Evolutionary conservation across 805 yeast genomes (phyloP).

Genomic region (Starmerella powellii): DNA sequence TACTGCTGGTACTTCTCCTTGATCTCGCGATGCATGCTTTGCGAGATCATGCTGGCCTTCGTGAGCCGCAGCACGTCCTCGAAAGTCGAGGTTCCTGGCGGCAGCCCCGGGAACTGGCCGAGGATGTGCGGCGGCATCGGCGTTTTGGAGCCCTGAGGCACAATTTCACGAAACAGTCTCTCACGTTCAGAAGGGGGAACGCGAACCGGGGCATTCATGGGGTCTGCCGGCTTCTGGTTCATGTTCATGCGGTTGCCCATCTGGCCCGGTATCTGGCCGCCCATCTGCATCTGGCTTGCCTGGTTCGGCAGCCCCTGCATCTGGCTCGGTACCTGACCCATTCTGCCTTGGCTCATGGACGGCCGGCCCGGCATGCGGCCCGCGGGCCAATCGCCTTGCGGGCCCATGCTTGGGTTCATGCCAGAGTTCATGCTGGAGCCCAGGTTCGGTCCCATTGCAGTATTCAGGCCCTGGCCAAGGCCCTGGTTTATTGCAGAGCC

Average conservation of each 20-base stretch:
- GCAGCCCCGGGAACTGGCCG: slow-evolving; percentile 59
- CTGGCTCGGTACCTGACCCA: background rate
- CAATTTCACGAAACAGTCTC: slow-evolving; percentile 10
- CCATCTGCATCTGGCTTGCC: too few relatives aligned
- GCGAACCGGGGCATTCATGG: background rate
- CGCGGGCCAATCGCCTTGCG: too few relatives aligned
- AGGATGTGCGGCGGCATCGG: slow-evolving; percentile 64
- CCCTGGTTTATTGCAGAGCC: background rate
- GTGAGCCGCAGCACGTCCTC: slow-evolving; percentile 53
- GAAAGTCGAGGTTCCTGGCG: slow-evolving; percentile 74
- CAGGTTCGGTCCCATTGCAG: too few relatives aligned
- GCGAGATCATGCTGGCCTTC: slow-evolving; percentile 18
- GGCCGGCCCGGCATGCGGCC: background rate
- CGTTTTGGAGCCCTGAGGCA: slow-evolving; percentile 31
- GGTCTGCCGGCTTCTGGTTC: slow-evolving; percentile 2
- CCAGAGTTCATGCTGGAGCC: background rate
- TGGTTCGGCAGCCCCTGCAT: too few relatives aligned
- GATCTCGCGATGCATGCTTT: slow-evolving; percentile 25
- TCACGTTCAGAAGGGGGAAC: slow-evolving; percentile 14
- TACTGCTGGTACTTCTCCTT: slow-evolving; percentile 25
- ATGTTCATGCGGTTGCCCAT: slow-evolving; percentile 5
- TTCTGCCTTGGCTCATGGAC: background rate
- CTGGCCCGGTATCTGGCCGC: slow-evolving; percentile 6
- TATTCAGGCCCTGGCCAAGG: too few relatives aligned
- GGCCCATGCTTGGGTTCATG: background rate